These are phyloP conservation scores for Fusarium piperis DNA, from an alignment of 2,329 filamentous ascomycete species.

Conservation along the genomic window DNA sequence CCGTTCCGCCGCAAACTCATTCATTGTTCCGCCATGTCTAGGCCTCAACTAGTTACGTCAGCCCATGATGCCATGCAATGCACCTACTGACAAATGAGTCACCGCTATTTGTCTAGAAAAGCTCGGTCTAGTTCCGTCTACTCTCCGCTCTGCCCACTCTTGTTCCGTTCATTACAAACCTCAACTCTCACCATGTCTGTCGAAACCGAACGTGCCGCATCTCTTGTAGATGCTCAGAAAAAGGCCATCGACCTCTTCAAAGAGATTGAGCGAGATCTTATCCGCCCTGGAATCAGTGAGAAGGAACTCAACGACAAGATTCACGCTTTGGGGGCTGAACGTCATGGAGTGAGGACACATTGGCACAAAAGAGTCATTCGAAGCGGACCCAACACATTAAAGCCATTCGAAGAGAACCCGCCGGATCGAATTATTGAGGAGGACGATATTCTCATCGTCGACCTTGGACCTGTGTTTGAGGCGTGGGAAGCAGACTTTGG, in stretches of 20 bases:
- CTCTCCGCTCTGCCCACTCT: neutral
- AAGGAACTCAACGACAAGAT: conserved; percentile 56
- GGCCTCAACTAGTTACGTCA: neutral
- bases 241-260: conserved; percentile 58
- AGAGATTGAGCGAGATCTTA: conserved; percentile 52
- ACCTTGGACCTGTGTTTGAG: conserved; percentile 63
- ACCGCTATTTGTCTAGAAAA: neutral
- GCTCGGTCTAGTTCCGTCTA: neutral
- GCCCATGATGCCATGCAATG: neutral
- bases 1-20: neutral
- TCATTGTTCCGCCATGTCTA: neutral
- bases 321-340: conserved; percentile 44
- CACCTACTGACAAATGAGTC: neutral
- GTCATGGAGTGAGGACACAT: conserved; percentile 55
- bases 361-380: conserved; percentile 64
- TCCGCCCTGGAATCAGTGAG: neutral
- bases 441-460: conserved; percentile 62
- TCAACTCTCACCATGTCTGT: neutral
- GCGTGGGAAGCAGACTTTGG: conserved; percentile 56
- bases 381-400: conserved; percentile 59
- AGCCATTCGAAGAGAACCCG: conserved; percentile 59
- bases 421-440: conserved; percentile 57
- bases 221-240: conserved; percentile 55
- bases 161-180: neutral
- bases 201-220: conserved; percentile 1